Evolutionary conservation across 345 rosid genomes (phyloP).

Genomic region (Alliaria petiolata): DNA sequence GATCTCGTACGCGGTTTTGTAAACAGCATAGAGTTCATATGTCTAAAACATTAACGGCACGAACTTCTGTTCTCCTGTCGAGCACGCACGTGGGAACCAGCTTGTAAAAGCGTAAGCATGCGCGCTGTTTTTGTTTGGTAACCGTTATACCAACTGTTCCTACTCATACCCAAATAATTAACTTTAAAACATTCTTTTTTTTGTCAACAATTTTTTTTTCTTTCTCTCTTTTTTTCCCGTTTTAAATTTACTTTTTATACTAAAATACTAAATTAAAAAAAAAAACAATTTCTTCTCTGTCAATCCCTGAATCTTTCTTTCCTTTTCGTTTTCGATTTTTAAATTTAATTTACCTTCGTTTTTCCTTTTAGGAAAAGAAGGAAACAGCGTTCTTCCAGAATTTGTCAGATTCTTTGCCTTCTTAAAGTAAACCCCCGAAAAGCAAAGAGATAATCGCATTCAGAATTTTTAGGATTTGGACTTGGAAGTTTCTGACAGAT

Average conservation of each 20-base stretch:
- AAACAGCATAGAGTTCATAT: conserved; percentile 1
- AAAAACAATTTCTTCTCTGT: background rate
- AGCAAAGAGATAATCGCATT: background rate
- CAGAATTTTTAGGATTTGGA: background rate
- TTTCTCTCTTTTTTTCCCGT: no score
- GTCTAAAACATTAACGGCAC: background rate
- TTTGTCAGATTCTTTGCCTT: conserved; percentile 19
- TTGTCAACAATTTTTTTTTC: background rate
- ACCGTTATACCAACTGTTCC: conserved; percentile 16
- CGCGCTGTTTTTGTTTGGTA: conserved; percentile 22
- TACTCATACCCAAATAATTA: background rate
- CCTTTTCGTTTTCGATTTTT: background rate
- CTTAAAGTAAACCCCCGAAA: no score
- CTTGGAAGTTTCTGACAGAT: background rate
- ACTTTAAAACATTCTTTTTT: background rate
- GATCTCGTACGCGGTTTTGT: background rate
- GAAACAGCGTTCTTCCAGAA: conserved; percentile 17
- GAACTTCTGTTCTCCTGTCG: background rate
- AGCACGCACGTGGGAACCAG: conserved; percentile 9
- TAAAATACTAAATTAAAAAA: no score
- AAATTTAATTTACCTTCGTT: background rate
- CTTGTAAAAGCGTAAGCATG: conserved; percentile 15
- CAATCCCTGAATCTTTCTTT: conserved; percentile 15
- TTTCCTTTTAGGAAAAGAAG: conserved; percentile 24
- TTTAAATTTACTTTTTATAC: background rate